Evolutionary conservation across 441 rosid genomes (phyloP), one percentile per base, ranked within the genome.

Genomic region (Gossypium davidsonii): DNA sequence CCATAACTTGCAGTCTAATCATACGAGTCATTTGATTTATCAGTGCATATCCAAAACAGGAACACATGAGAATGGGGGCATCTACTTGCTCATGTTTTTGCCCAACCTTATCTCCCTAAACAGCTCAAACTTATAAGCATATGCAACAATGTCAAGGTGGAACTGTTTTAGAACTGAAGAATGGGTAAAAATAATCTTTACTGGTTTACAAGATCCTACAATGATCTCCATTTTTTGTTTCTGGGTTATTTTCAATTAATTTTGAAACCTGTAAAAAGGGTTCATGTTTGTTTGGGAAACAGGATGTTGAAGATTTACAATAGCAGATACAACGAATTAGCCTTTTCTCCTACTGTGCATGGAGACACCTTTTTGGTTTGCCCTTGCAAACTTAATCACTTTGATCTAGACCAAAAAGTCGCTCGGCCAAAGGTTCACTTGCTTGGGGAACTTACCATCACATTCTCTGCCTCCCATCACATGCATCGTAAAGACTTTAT

Each of bases 281-380:
- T n/a, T 55, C 34, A 15, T 18, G 12, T n/a, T 4, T 78, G 6
- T 31, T 71, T 71, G 72, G 77, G 71, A 51, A 73, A 76, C 76
- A 63, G 53, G 25, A 62, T 31, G 34, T 17, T 39, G 49, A 20
- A 60, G 52, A 53, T 68, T 7, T 21, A 17, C 18, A 53, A 42
- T 28, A 21, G 57, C 34, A 49, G 46, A 63, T 44, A n/a, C 62
- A 21, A 57, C 9, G 72, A 62, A 23, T 64, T 58, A 23, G 12
- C 42, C n/a, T 55, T 76, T 79, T 57, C 57, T 49, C 44, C 72
- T 57, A 10, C 66, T 55, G 71, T 46, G 34, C 58, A 17, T 7
- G 7, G 25, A 17, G 23, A 53, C 18, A 31, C 34, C 6, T 31
- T 31, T 31, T 31, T 31, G 34, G 34, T 31, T 31, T 31, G 34